Conservation (phyloP, 192 early-diverging fungal genomes). For the Coemansia sp. region DNA sequence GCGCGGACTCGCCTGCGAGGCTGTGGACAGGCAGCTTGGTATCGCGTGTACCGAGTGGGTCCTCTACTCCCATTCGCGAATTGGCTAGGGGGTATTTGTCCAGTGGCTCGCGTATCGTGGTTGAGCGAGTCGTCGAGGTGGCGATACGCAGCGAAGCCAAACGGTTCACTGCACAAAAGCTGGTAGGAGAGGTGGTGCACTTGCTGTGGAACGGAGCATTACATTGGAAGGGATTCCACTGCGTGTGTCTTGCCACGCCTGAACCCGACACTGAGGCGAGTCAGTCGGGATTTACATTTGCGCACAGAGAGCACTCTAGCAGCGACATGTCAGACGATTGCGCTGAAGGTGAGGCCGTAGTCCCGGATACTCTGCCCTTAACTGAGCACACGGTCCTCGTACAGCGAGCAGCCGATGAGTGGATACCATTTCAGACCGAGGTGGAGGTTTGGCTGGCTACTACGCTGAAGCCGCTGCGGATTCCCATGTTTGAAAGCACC, state of each 20-base stretch:
- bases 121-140: constrained; percentile 34
- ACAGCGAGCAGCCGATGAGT: background rate
- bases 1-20: constrained; percentile 4
- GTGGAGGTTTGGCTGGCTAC: constrained; percentile 24
- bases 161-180: constrained; percentile 33
- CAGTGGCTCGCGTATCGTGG: constrained; percentile 26
- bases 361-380: background rate
- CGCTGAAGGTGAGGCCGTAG: background rate
- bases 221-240: constrained; percentile 43
- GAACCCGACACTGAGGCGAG: background rate
- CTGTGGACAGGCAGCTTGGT: background rate
- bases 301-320: constrained; percentile 2
- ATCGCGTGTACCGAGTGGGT: constrained; percentile 3
- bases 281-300: constrained; percentile 1
- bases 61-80: constrained; percentile 15
- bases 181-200: constrained; percentile 32
- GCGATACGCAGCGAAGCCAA: constrained; percentile 43
- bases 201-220: constrained; percentile 39
- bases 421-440: background rate
- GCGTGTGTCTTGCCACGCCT: constrained; percentile 9
- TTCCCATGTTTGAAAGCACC: constrained; percentile 34
- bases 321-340: background rate
- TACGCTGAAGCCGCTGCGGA: constrained; percentile 24
- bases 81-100: constrained; percentile 26
- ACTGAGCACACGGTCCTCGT: background rate